Percentiles rank a stretch among this genome's conserved stretches.
phyloP scores from a whole-genome alignment of 1,284 basidiomycete species.

The Trichosporon ovoides region DNA sequence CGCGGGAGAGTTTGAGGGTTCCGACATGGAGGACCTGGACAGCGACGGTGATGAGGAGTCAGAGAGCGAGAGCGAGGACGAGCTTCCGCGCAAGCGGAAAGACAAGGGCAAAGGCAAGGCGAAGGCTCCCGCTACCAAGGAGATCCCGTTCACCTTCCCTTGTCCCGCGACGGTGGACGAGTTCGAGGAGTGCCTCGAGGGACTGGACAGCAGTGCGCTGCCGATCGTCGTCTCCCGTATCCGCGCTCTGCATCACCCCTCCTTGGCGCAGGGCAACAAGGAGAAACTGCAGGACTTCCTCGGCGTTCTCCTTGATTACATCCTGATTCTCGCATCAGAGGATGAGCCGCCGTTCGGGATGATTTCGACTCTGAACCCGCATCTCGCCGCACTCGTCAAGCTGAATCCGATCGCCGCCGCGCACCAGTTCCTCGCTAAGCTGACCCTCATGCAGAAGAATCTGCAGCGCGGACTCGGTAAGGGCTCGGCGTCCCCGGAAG shows the following conservation, averaged over 20 bases:
- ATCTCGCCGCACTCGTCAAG: constrained; percentile 72
- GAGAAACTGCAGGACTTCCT: constrained; percentile 78
- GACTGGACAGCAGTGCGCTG: constrained; percentile 64
- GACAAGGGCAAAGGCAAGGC: constrained; percentile 50
- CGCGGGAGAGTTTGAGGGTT: constrained; percentile 40
- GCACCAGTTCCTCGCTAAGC: constrained; percentile 72
- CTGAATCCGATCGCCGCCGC: constrained; percentile 77
- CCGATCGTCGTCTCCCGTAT: constrained; percentile 85
- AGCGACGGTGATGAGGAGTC: constrained; percentile 40
- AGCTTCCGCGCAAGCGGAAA: constrained; percentile 22
- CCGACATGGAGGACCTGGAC: constrained; percentile 34
- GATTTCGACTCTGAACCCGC: constrained; percentile 69
- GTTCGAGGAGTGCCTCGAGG: constrained; percentile 70
- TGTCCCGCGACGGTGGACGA: constrained; percentile 83
- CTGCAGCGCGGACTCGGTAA: constrained; percentile 73
- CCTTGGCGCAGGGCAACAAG: constrained; percentile 85
- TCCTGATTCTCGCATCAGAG: constrained; percentile 68
- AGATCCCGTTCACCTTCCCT: constrained; percentile 86
- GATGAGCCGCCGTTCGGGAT: constrained; percentile 56
- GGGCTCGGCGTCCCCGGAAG: constrained; percentile 60
- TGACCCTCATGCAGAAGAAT: constrained; percentile 91
- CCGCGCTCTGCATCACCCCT: constrained; percentile 83
- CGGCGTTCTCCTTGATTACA: constrained; percentile 84
- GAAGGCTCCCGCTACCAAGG: constrained; percentile 53
- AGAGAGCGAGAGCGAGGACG: constrained; percentile 17